phyloP scores from a whole-genome alignment of 805 yeast species.

The Saturnispora gosingensis region DNA sequence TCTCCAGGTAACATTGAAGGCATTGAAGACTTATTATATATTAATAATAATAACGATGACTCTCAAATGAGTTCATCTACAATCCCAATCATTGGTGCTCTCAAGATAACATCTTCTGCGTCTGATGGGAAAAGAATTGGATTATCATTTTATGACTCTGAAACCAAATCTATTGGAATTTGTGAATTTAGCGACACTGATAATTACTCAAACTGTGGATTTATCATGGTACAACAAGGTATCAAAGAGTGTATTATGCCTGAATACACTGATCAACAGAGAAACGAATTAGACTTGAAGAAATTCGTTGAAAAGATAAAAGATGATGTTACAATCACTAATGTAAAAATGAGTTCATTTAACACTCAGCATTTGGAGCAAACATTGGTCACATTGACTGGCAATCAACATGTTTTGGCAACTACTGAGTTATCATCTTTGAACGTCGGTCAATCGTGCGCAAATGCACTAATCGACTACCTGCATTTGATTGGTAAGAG shows the following conservation, averaged over 20 bases:
- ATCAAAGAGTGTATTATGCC: slow-evolving; percentile 76
- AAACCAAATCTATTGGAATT: slow-evolving; percentile 55
- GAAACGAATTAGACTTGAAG: slow-evolving; percentile 42
- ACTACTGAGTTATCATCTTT: slow-evolving; percentile 45
- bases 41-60: slow-evolving; percentile 17
- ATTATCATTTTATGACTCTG: slow-evolving; percentile 69
- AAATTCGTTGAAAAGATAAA: slow-evolving; percentile 66
- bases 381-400: slow-evolving; percentile 66
- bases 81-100: slow-evolving; percentile 43
- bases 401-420: slow-evolving; percentile 43
- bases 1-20: slow-evolving; percentile 86
- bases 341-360: slow-evolving; percentile 49
- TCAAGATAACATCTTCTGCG: slow-evolving; percentile 33
- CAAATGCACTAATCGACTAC: slow-evolving; percentile 62
- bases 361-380: slow-evolving; percentile 61
- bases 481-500: slow-evolving; percentile 54
- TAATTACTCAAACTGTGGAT: slow-evolving; percentile 75
- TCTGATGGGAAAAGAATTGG: slow-evolving; percentile 53
- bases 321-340: slow-evolving; percentile 66
- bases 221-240: slow-evolving; percentile 79
- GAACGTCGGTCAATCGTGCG: slow-evolving; percentile 47
- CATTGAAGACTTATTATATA: slow-evolving; percentile 56
- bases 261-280: slow-evolving; percentile 16
- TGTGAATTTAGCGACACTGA: slow-evolving; percentile 84
- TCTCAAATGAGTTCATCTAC: slow-evolving; percentile 27